Conservation (phyloP, 1,284 basidiomycete genomes). For the Termitomyces sp. region DNA sequence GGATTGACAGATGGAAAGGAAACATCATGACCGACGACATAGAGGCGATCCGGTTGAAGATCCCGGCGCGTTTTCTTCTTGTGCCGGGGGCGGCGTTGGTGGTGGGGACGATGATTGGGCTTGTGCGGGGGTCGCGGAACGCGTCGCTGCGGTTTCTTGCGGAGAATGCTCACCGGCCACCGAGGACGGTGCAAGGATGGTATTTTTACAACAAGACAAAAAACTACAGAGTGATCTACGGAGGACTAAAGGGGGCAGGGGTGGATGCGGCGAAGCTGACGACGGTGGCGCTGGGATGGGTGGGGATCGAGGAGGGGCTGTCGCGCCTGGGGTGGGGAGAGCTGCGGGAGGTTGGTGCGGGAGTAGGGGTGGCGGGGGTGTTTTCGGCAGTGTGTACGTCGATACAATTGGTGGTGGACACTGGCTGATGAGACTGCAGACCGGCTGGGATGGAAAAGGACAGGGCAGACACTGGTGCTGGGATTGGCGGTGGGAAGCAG, state of each 20-base stretch:
- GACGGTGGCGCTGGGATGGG: slow-evolving; percentile 54
- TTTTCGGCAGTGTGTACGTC: slow-evolving; percentile 64
- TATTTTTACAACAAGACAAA: slow-evolving; percentile 92
- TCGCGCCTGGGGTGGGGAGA: slow-evolving; percentile 45
- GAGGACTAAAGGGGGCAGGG: slow-evolving; percentile 64
- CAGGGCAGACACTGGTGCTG: slow-evolving; percentile 44
- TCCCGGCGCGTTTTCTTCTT: slow-evolving; percentile 34
- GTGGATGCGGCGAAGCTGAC: slow-evolving; percentile 53
- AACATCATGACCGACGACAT: slow-evolving; percentile 16
- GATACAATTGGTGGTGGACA: background rate
- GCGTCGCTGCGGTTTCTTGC: slow-evolving; percentile 55
- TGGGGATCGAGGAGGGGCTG: slow-evolving; percentile 62
- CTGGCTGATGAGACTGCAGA: slow-evolving; percentile 34
- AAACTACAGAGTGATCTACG: slow-evolving; percentile 77
- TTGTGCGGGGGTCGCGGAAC: slow-evolving; percentile 62
- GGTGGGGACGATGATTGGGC: slow-evolving; percentile 61
- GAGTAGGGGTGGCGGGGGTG: slow-evolving; percentile 53
- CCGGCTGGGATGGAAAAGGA: slow-evolving; percentile 50
- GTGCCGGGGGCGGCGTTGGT: slow-evolving; percentile 55
- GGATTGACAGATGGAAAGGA: background rate
- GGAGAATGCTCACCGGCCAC: slow-evolving; percentile 71
- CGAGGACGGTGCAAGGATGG: slow-evolving; percentile 80
- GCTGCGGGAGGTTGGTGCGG: slow-evolving; percentile 57
- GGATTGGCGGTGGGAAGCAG: slow-evolving; percentile 49
- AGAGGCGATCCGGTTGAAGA: slow-evolving; percentile 26